Percentiles rank a stretch among this genome's conserved stretches.
Evolutionary conservation across 2,329 filamentous ascomycete species (phyloP).

Genomic region (Colletotrichum sp.): DNA sequence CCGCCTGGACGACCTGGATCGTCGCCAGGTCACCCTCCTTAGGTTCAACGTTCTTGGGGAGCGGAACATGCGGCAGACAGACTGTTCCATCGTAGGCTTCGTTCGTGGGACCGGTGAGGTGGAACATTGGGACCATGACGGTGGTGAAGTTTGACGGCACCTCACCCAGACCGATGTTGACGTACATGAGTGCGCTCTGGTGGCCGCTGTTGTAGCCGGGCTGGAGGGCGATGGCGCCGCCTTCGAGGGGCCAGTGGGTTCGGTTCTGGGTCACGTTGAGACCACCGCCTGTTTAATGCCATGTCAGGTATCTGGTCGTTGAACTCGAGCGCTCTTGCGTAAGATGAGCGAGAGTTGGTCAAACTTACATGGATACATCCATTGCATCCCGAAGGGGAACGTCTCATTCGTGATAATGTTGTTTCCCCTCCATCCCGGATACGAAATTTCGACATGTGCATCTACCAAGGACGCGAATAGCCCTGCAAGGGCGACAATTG

Average conservation of each 20-base stretch:
- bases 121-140: constrained; percentile 67
- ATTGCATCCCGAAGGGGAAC: constrained; percentile 72
- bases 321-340: too few species aligned
- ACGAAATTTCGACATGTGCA: constrained; percentile 64
- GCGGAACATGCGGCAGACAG: constrained; percentile 73
- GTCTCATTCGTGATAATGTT: constrained; percentile 67
- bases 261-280: constrained; percentile 71
- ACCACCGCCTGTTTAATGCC: constrained; percentile 61
- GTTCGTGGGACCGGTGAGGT: constrained; percentile 67
- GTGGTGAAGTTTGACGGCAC: constrained; percentile 71
- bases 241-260: constrained; percentile 71
- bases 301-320: too few species aligned
- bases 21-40: constrained; percentile 72
- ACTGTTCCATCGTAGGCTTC: constrained; percentile 69
- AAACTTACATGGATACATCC: constrained; percentile 73
- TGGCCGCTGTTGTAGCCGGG: constrained; percentile 78
- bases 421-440: constrained; percentile 69
- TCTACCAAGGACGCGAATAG: not conserved
- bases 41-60: constrained; percentile 64
- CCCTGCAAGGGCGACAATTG: not conserved
- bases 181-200: constrained; percentile 68
- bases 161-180: constrained; percentile 73
- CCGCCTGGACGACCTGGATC: constrained; percentile 72
- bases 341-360: too few species aligned
- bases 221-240: constrained; percentile 71